phyloP scores from a whole-genome alignment of 2,329 filamentous ascomycete genomes.

The Alternaria sp. region DNA sequence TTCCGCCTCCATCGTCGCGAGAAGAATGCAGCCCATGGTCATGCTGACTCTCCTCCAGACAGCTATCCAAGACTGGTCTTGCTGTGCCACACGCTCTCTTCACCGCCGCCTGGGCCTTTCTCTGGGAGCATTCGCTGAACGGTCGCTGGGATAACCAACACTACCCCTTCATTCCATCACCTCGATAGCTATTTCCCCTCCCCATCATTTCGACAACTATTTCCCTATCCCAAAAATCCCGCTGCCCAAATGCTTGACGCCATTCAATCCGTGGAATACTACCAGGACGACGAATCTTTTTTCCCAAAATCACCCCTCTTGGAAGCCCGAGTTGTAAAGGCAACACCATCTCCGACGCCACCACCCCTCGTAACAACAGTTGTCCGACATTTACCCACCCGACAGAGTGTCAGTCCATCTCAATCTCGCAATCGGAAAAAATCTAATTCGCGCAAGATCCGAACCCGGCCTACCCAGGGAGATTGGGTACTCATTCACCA shows the following conservation, averaged over 20 bases:
- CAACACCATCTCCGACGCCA: constrained; percentile 62
- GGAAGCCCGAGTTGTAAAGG: constrained; percentile 52
- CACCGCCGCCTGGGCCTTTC: constrained; percentile 28
- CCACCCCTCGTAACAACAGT: constrained; percentile 48
- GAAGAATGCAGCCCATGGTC: constrained; percentile 32
- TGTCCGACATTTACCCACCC: constrained; percentile 24
- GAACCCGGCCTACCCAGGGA: constrained; percentile 61
- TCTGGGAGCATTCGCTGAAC: constrained; percentile 31
- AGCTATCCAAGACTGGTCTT: constrained; percentile 32
- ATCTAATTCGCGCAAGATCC: constrained; percentile 63
- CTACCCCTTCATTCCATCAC: constrained; percentile 13
- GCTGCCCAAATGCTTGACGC: constrained; percentile 34
- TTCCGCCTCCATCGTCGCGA: constrained; percentile 9
- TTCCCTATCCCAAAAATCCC: neutral
- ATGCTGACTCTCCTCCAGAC: constrained; percentile 43
- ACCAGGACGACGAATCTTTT: constrained; percentile 61
- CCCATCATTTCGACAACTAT: neutral
- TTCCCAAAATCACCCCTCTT: constrained; percentile 53
- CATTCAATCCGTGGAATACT: constrained; percentile 45
- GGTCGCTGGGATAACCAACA: constrained; percentile 32
- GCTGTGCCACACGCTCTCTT: constrained; percentile 31
- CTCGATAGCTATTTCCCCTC: neutral
- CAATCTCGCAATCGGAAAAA: constrained; percentile 57
- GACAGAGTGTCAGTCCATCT: constrained; percentile 54
- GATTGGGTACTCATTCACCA: constrained; percentile 73